Evolutionary conservation across 495 filamentous ascomycete genomes (phyloP).

Genomic region (Penicillium tannophilum): DNA sequence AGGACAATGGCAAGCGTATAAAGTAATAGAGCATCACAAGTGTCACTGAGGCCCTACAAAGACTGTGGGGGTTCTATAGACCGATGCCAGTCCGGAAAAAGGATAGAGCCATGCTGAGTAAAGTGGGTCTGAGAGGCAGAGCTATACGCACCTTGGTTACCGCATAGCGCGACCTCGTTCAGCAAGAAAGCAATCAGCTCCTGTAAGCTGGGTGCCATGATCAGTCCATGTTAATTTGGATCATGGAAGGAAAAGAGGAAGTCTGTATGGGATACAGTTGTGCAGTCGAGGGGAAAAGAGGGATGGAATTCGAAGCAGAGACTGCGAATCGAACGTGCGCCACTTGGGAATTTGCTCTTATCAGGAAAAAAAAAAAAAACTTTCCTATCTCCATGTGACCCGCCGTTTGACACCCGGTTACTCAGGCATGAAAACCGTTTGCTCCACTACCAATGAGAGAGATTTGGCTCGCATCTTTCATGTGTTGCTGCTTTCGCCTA

Average conservation of each 20-base stretch:
- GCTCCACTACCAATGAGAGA: neutral
- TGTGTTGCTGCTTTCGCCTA: no score
- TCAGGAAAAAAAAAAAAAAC: neutral
- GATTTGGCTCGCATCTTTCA: no score
- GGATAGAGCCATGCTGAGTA: slow-evolving; percentile 12
- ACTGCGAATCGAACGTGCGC: slow-evolving; percentile 42
- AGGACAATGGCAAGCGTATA: neutral
- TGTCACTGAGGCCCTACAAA: neutral
- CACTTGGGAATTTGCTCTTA: slow-evolving; percentile 16
- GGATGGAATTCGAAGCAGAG: slow-evolving; percentile 28
- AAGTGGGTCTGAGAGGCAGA: slow-evolving; percentile 27
- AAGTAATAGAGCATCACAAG: neutral
- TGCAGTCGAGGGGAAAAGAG: slow-evolving; percentile 5
- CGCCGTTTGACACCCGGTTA: neutral
- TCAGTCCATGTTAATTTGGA: slow-evolving; percentile 19
- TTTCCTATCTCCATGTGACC: slow-evolving; percentile 10
- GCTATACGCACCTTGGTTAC: slow-evolving; percentile 65
- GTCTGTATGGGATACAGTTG: neutral
- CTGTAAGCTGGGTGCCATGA: slow-evolving; percentile 68
- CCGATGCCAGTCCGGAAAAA: neutral
- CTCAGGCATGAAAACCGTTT: slow-evolving; percentile 1
- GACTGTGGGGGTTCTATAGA: neutral
- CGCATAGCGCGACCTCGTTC: slow-evolving; percentile 69
- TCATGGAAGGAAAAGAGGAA: neutral
- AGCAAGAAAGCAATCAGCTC: slow-evolving; percentile 71